Conservation (phyloP, 179 eudicot species). For the Beta corolliflora region DNA sequence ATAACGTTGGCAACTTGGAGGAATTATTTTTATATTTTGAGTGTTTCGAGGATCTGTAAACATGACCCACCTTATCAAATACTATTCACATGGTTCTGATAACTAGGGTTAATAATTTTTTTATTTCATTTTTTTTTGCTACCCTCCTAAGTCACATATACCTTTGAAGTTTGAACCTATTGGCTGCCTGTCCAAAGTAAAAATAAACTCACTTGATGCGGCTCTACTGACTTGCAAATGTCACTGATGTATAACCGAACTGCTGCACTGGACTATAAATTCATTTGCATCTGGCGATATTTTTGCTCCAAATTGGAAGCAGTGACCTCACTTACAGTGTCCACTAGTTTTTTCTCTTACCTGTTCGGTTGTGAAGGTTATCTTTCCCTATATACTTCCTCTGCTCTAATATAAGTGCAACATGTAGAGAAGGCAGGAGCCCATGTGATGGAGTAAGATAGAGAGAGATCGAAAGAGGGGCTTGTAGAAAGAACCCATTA, state of each 20-base stretch:
- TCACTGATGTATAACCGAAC: slow-evolving; percentile 13
- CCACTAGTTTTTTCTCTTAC: background rate
- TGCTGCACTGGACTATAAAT: background rate
- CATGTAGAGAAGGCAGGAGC: no score
- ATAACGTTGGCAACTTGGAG: slow-evolving; percentile 11
- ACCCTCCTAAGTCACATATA: slow-evolving; percentile 17
- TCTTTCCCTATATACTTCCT: background rate
- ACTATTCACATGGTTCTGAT: slow-evolving; percentile 27
- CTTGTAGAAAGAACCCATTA: no score
- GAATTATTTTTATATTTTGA: background rate
- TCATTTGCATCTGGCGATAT: background rate
- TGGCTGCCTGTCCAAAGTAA: background rate
- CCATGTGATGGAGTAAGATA: no score
- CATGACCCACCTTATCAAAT: slow-evolving; percentile 31
- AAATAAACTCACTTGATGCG: slow-evolving; percentile 19
- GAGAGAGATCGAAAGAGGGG: no score
- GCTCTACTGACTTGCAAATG: slow-evolving; percentile 24
- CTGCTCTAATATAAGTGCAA: no score
- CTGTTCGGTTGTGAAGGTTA: background rate
- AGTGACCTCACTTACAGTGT: slow-evolving; percentile 7
- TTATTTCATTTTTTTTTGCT: background rate
- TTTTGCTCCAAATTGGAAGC: slow-evolving; percentile 3
- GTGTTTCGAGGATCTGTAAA: slow-evolving; percentile 14
- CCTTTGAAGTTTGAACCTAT: slow-evolving; percentile 11
- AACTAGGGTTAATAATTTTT: slow-evolving; percentile 8